Evolutionary conservation across 23 red algal genomes (phyloP), one percentile per base, ranked within the genome.

Genomic region (Porphyridium purpureum): DNA sequence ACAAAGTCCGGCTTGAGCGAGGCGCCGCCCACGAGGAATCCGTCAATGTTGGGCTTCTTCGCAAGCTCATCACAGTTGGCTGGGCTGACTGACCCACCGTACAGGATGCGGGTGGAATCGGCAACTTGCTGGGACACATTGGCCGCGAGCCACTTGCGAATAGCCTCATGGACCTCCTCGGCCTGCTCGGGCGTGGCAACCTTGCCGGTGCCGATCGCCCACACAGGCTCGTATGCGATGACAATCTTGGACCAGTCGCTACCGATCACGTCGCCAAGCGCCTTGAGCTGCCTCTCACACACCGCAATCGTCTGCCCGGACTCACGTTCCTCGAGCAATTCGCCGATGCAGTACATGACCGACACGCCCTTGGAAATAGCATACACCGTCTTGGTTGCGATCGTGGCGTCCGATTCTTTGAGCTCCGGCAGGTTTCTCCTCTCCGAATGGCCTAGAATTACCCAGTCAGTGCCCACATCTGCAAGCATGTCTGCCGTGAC

Each of bases 141-240:
- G n/a, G 57, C 8, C 0, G 17, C 51, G 23, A 94, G 44, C 72
- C 78, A 94, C 19, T 40, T 4, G 9, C 88, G 59, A 26, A 94
- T 38, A 8, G 50, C 33, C 31, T 31, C 14, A 55, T 94, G 88
- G 32, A 82, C 88, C 35, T 84, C 61, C 49, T 94, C 67, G 4
- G 78, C 88, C 71, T 94, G 88, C n/a, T 83, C 76, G 4, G 76
- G 76, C 8, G 88, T 94, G 49, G 88, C 88, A 14, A 94, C 78
- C 59, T 94, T 84, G 22, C 88, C 88, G 7, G 88, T 94, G 2
- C 88, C 88, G 46, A 94, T 94, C 3, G 88, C 88, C 88, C 88
- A 94, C 0, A 94, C 88, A 6, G 88, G 88, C 60, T 94, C 88
- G 28, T 94, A 94, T 15, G 88, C 88, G 33, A 94, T 72, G 0